Evolutionary conservation across 2,329 filamentous ascomycete species (phyloP).

Genomic region (Alternaria sp.): DNA sequence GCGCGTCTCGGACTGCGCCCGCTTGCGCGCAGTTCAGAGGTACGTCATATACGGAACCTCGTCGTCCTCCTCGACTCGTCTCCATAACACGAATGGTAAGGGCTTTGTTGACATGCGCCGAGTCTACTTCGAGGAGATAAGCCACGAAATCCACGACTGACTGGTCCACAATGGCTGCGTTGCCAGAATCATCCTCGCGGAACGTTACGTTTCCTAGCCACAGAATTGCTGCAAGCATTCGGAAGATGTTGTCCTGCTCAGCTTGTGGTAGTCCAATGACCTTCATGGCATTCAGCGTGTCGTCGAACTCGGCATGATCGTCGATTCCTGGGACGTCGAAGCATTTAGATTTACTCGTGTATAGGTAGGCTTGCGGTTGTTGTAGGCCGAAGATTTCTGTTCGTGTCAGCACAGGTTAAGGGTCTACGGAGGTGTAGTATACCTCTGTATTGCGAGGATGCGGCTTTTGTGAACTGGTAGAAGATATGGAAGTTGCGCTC

Average conservation of each 20-base stretch:
- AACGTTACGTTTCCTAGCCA: conserved; percentile 98
- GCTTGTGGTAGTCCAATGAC: conserved; percentile 86
- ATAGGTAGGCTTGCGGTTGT: conserved; percentile 89
- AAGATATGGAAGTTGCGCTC: conserved; percentile 99
- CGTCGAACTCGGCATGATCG: conserved; percentile 85
- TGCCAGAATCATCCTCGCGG: conserved; percentile 85
- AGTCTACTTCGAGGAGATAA: conserved; percentile 88
- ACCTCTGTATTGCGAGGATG: conserved; percentile 82
- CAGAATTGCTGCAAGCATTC: conserved; percentile 88
- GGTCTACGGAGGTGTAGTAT: conserved; percentile 20
- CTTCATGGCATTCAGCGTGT: conserved; percentile 93
- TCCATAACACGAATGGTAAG: conserved; percentile 89
- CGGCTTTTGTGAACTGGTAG: conserved; percentile 97
- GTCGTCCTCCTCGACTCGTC: conserved; percentile 70
- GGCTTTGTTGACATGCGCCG: conserved; percentile 81
- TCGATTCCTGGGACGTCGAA: conserved; percentile 94
- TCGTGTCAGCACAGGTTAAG: conserved; percentile 22
- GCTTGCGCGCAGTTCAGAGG: conserved; percentile 91
- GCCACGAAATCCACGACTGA: conserved; percentile 95
- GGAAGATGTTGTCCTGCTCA: conserved; percentile 96
- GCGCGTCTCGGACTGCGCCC: conserved; percentile 83
- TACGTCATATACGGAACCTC: conserved; percentile 74
- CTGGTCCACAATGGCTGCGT: conserved; percentile 85
- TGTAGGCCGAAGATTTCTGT: conserved; percentile 86
- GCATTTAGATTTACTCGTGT: conserved; percentile 94